A percentile compares a stretch with the other conserved stretches of the same genome.
phyloP scores from a whole-genome alignment of 192 early-diverging fungal species.

The Coemansia sp. region DNA sequence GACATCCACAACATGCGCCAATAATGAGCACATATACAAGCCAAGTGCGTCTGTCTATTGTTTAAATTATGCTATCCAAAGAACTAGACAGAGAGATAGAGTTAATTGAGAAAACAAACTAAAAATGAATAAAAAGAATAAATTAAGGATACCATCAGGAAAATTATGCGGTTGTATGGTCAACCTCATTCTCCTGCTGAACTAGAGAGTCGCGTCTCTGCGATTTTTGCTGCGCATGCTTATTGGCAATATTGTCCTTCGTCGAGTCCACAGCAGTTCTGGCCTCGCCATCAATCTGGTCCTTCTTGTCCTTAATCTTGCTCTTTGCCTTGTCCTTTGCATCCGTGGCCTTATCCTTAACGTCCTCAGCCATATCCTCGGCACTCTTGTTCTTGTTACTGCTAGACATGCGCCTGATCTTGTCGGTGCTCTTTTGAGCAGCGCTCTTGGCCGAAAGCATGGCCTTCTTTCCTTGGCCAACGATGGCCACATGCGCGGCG shows the following conservation, averaged over 20 bases:
- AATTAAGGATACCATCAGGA: too few species aligned
- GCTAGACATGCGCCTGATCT: slow-evolving; percentile 15
- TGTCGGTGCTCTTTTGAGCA: slow-evolving; percentile 20
- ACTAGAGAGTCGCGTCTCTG: slow-evolving; percentile 18
- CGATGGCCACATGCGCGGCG: slow-evolving; percentile 15
- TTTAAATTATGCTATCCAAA: too few species aligned
- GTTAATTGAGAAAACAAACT: background rate
- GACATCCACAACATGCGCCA: too few species aligned
- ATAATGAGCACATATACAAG: too few species aligned
- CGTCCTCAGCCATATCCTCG: too few species aligned
- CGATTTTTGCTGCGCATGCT: slow-evolving; percentile 18
- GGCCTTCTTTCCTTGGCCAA: slow-evolving; percentile 18
- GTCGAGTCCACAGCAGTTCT: too few species aligned
- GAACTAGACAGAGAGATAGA: background rate
- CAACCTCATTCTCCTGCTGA: slow-evolving; percentile 3
- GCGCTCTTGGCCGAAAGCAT: slow-evolving; percentile 13
- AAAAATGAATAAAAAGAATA: background rate
- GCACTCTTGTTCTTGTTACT: too few species aligned
- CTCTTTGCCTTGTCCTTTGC: too few species aligned
- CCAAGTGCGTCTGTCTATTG: too few species aligned
- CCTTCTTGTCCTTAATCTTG: too few species aligned
- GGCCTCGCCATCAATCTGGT: too few species aligned
- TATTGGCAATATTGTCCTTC: slow-evolving; percentile 10
- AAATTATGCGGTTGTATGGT: too few species aligned
- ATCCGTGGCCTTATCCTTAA: background rate